Percentiles rank a stretch among this genome's conserved stretches.
These are phyloP conservation scores for Diplodia seriata DNA, from an alignment of 2,329 filamentous ascomycete species.

Conservation along the genomic window DNA sequence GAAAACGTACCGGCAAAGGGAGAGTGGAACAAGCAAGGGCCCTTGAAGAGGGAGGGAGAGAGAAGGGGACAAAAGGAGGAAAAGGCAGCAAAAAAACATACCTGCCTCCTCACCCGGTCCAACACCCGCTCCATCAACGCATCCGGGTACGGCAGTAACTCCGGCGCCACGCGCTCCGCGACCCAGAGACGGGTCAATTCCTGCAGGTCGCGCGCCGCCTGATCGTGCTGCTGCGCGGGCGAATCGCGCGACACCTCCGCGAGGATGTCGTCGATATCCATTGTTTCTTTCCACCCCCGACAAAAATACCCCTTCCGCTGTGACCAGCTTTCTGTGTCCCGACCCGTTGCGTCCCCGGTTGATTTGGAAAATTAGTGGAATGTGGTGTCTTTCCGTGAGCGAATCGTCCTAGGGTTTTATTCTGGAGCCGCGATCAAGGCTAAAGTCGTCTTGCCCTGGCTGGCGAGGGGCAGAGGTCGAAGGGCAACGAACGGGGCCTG, in stretches of 20 bases:
- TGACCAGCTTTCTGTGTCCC: not conserved
- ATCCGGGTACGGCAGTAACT: slow-evolving; percentile 80
- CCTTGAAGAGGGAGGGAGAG: too few relatives aligned
- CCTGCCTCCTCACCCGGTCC: slow-evolving; percentile 56
- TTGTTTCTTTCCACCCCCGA: slow-evolving; percentile 33
- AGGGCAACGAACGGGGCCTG: not conserved
- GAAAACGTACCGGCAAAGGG: not conserved
- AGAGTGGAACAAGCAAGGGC: not conserved
- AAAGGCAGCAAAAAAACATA: slow-evolving; percentile 35
- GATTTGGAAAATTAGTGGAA: not conserved
- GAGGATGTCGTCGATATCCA: slow-evolving; percentile 62
- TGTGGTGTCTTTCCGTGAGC: not conserved
- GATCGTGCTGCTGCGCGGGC: slow-evolving; percentile 48
- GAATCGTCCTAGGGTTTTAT: not conserved
- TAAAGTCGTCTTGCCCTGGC: not conserved
- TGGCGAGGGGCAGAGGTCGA: not conserved
- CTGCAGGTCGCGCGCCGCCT: slow-evolving; percentile 78
- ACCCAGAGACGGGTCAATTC: slow-evolving; percentile 91
- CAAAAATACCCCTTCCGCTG: not conserved
- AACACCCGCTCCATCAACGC: slow-evolving; percentile 83
- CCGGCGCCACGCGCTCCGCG: slow-evolving; percentile 86
- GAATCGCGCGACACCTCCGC: slow-evolving; percentile 55
- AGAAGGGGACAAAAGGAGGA: too few relatives aligned
- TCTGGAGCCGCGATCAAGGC: not conserved
- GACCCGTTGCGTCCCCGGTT: not conserved